Evolutionary conservation across 805 yeast species (phyloP).

Genomic region (Candida khao-thaluensis): DNA sequence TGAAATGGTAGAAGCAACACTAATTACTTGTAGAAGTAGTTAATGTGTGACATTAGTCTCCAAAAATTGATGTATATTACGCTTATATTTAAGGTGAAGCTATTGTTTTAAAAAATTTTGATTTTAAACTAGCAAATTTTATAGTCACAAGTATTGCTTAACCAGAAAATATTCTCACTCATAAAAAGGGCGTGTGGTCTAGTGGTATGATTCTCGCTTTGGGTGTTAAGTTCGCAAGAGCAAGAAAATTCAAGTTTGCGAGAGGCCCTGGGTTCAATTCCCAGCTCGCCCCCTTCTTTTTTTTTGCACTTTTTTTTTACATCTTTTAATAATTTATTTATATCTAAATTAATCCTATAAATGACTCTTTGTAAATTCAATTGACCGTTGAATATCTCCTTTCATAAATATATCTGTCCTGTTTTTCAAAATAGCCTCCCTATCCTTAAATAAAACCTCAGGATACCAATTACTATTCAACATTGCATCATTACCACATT

Average conservation of each 20-base stretch:
- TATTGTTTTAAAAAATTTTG: no score
- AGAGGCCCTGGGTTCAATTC: constrained; percentile 64
- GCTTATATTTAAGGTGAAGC: no score
- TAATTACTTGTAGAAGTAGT: no score
- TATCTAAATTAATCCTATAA: constrained; percentile 1
- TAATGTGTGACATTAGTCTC: no score
- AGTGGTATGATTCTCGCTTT: constrained; percentile 40
- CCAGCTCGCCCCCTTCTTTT: constrained; percentile 43
- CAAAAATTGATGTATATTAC: no score
- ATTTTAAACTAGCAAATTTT: no score
- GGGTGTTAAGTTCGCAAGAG: constrained; percentile 19
- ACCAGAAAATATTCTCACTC: no score
- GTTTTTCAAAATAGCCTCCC: constrained; percentile 12
- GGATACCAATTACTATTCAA: constrained; percentile 20
- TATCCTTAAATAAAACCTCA: constrained; percentile 18
- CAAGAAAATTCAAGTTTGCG: constrained; percentile 33
- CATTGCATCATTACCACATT: constrained; percentile 21
- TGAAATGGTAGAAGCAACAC: no score
- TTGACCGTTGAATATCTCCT: constrained; percentile 2
- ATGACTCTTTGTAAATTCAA: constrained; percentile 3
- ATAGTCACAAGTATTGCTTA: no score
- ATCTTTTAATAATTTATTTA: not conserved
- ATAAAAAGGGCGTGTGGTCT: constrained; percentile 34
- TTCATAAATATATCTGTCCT: constrained; percentile 3
- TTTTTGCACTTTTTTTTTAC: not conserved